Conservation (phyloP, 805 yeast genomes). For the Ogataea methanolica region DNA sequence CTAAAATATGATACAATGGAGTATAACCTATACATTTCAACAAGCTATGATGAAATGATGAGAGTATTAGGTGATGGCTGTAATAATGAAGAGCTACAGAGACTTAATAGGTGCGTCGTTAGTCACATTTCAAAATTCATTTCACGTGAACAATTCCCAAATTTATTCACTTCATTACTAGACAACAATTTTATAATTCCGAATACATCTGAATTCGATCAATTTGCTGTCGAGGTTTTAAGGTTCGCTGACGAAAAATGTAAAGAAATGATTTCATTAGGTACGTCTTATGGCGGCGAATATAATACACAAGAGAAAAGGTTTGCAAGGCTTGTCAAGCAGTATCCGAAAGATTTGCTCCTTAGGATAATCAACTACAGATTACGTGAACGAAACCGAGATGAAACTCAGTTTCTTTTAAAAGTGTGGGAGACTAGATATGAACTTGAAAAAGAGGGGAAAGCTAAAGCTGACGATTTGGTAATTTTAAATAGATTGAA, state of each 20-base stretch:
- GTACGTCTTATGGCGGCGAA: background rate
- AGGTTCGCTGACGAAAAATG: background rate
- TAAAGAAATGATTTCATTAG: background rate
- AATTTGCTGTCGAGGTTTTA: background rate
- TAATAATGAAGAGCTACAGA: too few relatives aligned
- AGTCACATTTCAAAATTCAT: background rate
- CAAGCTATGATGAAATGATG: too few relatives aligned
- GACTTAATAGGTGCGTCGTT: too few relatives aligned
- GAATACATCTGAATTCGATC: background rate
- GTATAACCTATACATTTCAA: background rate
- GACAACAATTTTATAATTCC: background rate
- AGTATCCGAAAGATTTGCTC: background rate
- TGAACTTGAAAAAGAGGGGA: background rate
- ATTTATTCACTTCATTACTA: background rate
- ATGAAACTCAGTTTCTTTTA: background rate
- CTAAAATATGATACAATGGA: background rate
- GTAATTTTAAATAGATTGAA: background rate
- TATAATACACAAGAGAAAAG: background rate
- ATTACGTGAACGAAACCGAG: background rate
- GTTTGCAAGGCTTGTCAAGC: background rate
- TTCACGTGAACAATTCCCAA: background rate
- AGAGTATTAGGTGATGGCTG: too few relatives aligned
- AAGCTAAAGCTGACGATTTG: too few relatives aligned
- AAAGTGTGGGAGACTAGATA: background rate
- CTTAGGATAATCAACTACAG: background rate